Evolutionary conservation across 202 grass and related monocot species (phyloP).

Genomic region (Eragrostis tef): DNA sequence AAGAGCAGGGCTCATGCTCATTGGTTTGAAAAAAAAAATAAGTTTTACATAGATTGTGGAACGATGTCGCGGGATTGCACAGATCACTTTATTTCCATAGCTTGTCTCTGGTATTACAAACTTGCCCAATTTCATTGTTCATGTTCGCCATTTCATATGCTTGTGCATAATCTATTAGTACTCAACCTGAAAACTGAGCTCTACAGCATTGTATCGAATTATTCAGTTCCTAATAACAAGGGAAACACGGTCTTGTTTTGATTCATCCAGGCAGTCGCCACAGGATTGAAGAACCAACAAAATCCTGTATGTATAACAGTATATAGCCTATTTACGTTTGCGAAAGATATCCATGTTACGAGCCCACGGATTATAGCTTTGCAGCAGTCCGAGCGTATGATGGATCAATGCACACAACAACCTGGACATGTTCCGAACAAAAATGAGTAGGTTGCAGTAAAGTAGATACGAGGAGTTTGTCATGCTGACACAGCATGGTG

Average conservation of each 20-base stretch:
- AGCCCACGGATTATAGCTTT: conserved; percentile 11
- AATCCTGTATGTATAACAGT: neutral
- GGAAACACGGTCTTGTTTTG: neutral
- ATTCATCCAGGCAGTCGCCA: neutral
- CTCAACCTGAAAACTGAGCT: neutral
- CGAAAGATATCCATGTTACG: neutral
- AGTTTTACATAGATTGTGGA: neutral
- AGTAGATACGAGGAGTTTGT: neutral
- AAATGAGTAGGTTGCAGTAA: neutral
- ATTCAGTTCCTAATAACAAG: neutral
- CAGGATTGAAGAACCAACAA: neutral
- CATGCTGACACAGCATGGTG: neutral
- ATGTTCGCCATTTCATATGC: neutral
- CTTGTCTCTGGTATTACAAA: neutral
- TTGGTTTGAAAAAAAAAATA: no score
- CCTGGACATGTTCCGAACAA: conserved; percentile 4
- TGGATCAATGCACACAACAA: conserved; percentile 41
- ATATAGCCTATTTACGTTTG: neutral
- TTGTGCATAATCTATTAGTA: neutral
- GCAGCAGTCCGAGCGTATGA: neutral
- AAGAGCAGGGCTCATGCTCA: no score
- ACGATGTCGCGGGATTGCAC: neutral
- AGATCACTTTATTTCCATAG: neutral
- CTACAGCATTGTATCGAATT: conserved; percentile 6
- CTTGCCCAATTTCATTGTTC: conserved; percentile 4